phyloP scores from a whole-genome alignment of 495 filamentous ascomycete species.

The Viridothelium virens region DNA sequence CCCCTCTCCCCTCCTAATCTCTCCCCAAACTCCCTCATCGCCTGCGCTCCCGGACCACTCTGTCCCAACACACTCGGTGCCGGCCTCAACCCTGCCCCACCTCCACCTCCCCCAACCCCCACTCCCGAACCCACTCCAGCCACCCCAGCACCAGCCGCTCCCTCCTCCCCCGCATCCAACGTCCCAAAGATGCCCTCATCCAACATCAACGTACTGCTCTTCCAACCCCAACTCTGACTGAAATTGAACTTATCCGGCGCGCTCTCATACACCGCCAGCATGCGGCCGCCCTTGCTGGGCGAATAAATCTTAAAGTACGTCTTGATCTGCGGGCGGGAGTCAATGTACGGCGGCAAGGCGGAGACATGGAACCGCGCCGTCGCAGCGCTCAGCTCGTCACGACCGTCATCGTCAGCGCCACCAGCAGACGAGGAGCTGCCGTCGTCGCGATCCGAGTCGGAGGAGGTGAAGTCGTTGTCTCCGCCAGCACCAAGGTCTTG shows the following conservation, averaged over 20 bases:
- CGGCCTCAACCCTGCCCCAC: background rate
- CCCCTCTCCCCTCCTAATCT: conserved; percentile 9
- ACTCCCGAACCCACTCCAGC: background rate
- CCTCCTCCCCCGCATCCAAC: conserved; percentile 27
- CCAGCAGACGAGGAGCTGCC: conserved; percentile 11
- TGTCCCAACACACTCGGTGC: background rate
- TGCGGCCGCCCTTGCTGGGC: conserved; percentile 48
- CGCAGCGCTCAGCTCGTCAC: conserved; percentile 11
- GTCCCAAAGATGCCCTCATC: conserved; percentile 43
- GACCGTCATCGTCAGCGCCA: conserved; percentile 7
- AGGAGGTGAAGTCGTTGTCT: conserved; percentile 6
- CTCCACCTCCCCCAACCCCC: conserved; percentile 12
- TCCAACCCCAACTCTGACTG: conserved; percentile 58
- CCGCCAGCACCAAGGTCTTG: too few species aligned
- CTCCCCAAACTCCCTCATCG: conserved; percentile 5
- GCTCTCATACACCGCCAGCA: conserved; percentile 51
- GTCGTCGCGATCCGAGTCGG: conserved; percentile 20
- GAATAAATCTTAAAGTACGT: conserved; percentile 60
- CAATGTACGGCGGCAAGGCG: conserved; percentile 47
- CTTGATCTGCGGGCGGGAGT: conserved; percentile 49
- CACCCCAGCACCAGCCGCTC: conserved; percentile 1
- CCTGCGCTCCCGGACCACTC: background rate
- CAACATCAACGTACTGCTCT: conserved; percentile 50
- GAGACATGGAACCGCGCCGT: conserved; percentile 24
- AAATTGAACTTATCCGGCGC: conserved; percentile 56